Conservation (phyloP, 73 alveolate species). For the Effrenium voratum region DNA sequence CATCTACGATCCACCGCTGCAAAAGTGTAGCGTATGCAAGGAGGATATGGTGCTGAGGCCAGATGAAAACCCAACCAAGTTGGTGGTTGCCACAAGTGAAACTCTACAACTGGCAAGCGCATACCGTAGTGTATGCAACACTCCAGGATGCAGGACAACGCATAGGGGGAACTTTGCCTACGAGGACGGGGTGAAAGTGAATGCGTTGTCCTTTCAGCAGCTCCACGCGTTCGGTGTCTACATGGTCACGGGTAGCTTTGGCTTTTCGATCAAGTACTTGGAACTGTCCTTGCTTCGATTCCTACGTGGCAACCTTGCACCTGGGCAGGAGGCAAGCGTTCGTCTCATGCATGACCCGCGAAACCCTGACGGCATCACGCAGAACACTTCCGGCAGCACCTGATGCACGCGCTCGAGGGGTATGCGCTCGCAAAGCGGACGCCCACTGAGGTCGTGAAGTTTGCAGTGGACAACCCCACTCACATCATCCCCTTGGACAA, state of each 20-base stretch:
- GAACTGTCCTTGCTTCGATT: background rate
- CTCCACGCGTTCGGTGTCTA: background rate
- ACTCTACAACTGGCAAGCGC: background rate
- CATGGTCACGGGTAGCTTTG: background rate
- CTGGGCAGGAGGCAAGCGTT: conserved; percentile 36
- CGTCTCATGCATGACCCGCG: background rate
- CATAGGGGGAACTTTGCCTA: conserved; percentile 13
- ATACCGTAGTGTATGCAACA: background rate
- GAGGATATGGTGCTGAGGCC: background rate
- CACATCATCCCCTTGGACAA: background rate
- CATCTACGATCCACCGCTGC: background rate
- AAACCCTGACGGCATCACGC: background rate
- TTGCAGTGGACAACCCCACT: background rate
- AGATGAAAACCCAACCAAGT: background rate
- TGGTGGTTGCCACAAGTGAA: background rate
- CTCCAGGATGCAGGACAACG: background rate
- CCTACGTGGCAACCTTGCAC: conserved; percentile 30
- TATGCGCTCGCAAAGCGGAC: background rate
- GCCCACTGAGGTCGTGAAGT: background rate
- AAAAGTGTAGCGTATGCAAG: background rate
- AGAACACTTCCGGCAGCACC: background rate
- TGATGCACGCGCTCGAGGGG: conserved; percentile 20
- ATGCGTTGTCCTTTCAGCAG: background rate
- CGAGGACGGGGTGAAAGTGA: conserved; percentile 9
- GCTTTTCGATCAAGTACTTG: background rate